Percentiles rank a stretch among this genome's conserved stretches.
phyloP scores from a whole-genome alignment of 73 alveolate genomes.

The Paramecium sexaurelia region DNA sequence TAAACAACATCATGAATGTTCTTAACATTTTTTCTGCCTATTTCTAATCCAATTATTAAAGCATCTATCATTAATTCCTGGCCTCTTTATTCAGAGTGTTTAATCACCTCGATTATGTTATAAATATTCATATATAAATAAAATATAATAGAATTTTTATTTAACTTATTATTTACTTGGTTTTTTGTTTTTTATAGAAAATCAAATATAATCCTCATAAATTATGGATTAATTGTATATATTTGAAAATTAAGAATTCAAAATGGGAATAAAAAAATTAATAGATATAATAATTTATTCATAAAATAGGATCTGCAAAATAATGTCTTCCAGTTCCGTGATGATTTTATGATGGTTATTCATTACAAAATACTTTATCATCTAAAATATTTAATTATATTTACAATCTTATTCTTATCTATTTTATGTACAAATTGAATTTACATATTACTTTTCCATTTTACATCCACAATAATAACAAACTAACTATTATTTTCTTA shows the following conservation, averaged over 20 bases:
- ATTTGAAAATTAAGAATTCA: no score
- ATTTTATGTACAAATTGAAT: constrained; percentile 44
- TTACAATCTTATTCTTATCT: constrained; percentile 48
- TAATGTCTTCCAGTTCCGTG: constrained; percentile 60
- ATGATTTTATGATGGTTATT: constrained; percentile 53
- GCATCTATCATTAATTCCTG: neutral
- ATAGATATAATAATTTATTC: neutral
- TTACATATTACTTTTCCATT: constrained; percentile 57
- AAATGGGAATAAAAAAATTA: neutral
- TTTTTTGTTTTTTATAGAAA: no score
- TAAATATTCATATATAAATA: neutral
- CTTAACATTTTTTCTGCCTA: neutral
- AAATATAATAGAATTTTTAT: neutral
- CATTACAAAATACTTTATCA: constrained; percentile 50
- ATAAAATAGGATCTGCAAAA: constrained; percentile 57
- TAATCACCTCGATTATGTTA: neutral
- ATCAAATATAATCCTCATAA: no score
- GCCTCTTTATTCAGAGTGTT: neutral
- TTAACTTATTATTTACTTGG: no score
- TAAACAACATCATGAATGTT: neutral
- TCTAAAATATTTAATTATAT: neutral
- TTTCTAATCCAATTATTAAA: neutral
- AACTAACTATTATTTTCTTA: constrained; percentile 31
- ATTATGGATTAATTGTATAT: no score
- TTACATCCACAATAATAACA: constrained; percentile 63